These are phyloP conservation scores for Saitozyma sp. DNA, from an alignment of 768 basidiomycete genomes.

Conservation along the genomic window DNA sequence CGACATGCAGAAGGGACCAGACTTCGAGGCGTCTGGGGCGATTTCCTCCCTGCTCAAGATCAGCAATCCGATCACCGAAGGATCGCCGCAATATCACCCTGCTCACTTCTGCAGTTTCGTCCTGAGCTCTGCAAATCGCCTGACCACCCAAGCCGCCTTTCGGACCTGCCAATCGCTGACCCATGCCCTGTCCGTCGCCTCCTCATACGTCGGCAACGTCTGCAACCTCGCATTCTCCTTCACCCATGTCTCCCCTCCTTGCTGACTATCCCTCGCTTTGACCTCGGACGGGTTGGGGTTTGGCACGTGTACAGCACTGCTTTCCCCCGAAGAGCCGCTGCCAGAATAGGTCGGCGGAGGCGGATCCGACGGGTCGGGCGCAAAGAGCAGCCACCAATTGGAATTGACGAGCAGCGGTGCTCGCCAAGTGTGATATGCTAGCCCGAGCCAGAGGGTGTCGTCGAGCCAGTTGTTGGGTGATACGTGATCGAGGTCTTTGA, in stretches of 20 bases:
- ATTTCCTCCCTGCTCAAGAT: slow-evolving; percentile 62
- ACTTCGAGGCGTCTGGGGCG: slow-evolving; percentile 69
- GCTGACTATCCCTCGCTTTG: slow-evolving; percentile 17
- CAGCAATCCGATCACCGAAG: slow-evolving; percentile 6
- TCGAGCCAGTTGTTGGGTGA: slow-evolving; percentile 93
- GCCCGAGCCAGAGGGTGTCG: slow-evolving; percentile 87
- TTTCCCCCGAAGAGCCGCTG: not conserved
- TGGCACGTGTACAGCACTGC: not conserved
- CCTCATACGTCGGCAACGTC: slow-evolving; percentile 13
- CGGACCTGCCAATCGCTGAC: slow-evolving; percentile 81
- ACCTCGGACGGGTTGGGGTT: slow-evolving; percentile 22
- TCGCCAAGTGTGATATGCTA: slow-evolving; percentile 85
- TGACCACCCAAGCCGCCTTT: slow-evolving; percentile 72
- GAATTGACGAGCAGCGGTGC: slow-evolving; percentile 82
- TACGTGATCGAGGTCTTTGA: slow-evolving; percentile 73
- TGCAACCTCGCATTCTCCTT: slow-evolving; percentile 11
- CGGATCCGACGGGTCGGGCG: slow-evolving; percentile 62
- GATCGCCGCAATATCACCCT: slow-evolving; percentile 2
- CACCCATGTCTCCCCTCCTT: slow-evolving; percentile 35
- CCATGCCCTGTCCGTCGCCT: slow-evolving; percentile 38
- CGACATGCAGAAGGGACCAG: slow-evolving; percentile 61
- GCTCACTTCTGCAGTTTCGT: slow-evolving; percentile 64
- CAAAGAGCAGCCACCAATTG: slow-evolving; percentile 92
- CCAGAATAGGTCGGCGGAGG: slow-evolving; percentile 57
- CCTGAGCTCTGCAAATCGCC: slow-evolving; percentile 35